phyloP scores from a whole-genome alignment of 768 basidiomycete species.

The Peribolospora kevripleyi region DNA sequence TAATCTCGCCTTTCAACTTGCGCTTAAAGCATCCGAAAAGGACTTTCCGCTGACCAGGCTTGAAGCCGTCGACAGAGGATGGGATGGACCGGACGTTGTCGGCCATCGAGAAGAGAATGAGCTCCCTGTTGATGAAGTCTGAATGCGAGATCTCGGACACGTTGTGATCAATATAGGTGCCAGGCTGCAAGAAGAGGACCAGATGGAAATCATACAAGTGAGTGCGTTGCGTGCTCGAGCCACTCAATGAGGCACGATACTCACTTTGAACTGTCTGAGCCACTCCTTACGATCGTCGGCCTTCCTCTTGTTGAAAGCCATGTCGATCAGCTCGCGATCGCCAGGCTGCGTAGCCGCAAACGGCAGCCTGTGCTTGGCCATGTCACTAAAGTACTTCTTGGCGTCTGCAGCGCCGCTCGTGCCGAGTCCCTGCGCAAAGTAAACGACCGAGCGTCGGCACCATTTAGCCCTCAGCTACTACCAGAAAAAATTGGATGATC shows the following conservation, averaged over 20 bases:
- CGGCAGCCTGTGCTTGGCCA: slow-evolving; percentile 82
- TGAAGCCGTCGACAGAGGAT: slow-evolving; percentile 74
- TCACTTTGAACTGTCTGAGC: slow-evolving; percentile 72
- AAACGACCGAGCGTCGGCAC: not conserved
- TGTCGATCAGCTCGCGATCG: slow-evolving; percentile 71
- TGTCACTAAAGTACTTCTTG: slow-evolving; percentile 72
- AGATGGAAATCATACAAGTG: not conserved
- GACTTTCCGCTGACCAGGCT: slow-evolving; percentile 92
- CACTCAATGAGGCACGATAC: slow-evolving; percentile 1
- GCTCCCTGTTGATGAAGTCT: slow-evolving; percentile 93
- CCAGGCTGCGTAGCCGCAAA: slow-evolving; percentile 58
- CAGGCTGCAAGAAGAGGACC: slow-evolving; percentile 33
- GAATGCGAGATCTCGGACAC: slow-evolving; percentile 61
- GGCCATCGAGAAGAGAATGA: slow-evolving; percentile 97
- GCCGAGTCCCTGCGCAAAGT: slow-evolving; percentile 54
- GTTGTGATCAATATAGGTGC: slow-evolving; percentile 77
- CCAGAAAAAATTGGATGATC: not conserved
- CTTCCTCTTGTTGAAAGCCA: slow-evolving; percentile 99
- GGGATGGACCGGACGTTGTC: slow-evolving; percentile 97
- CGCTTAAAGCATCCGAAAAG: slow-evolving; percentile 90
- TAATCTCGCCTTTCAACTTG: slow-evolving; percentile 75
- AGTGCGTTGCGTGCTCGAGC: not conserved
- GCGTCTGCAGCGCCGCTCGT: slow-evolving; percentile 75
- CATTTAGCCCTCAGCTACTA: not conserved
- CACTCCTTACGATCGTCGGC: slow-evolving; percentile 96